Base-by-base conservation (phyloP, 345 rosid genomes). In the Acer saccharum region DNA sequence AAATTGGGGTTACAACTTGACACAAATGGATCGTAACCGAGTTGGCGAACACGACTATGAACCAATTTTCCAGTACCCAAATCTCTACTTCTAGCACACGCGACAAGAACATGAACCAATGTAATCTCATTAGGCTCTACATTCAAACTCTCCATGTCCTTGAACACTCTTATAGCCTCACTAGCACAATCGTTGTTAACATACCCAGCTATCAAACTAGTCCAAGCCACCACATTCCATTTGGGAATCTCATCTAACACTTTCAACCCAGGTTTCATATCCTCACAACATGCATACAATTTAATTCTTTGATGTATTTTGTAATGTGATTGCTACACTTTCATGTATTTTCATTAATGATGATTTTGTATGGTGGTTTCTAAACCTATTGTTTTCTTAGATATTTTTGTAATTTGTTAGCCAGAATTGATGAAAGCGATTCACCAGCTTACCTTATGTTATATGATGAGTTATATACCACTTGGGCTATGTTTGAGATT, bases 171-270 rank as follows among this genome's bases (percentile, higher is more conserved):
- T 55, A 81, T 44, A 7, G 83, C 87, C 0, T 84, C 74, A 0
- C 66, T 35, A 55, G 66, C 72, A n/a, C 11, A 27, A 77, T 71
- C 20, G 39, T 77, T 79, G 57, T 29, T 79, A 13, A 82, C 85
- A 80, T 77, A 79, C 52, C 87, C 87, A 77, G 81, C 81, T 12
- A 84, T 60, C 80, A 84, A 71, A 74, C 64, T 77, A 7, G 83
- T 80, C 85, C 87, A 84, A 12, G 83, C 80, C 68, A 84, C 81
- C 67, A 82, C 32, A 16, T 75, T 82, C 83, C 81, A 76, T 81
- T 79, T 80, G 39, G 85, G 85, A 12, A 82, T 78, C 79, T 11
- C 80, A 44, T 84, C 78, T 35, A 84, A 84, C 76, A 77, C 77
- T 8, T 21, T 79, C 25, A 77, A 20, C 65, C 85, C 85, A 43